Evolutionary conservation across 2,329 filamentous ascomycete species (phyloP), one percentile per base, ranked within the genome.

Genomic region (Stagonosporopsis vannaccii): DNA sequence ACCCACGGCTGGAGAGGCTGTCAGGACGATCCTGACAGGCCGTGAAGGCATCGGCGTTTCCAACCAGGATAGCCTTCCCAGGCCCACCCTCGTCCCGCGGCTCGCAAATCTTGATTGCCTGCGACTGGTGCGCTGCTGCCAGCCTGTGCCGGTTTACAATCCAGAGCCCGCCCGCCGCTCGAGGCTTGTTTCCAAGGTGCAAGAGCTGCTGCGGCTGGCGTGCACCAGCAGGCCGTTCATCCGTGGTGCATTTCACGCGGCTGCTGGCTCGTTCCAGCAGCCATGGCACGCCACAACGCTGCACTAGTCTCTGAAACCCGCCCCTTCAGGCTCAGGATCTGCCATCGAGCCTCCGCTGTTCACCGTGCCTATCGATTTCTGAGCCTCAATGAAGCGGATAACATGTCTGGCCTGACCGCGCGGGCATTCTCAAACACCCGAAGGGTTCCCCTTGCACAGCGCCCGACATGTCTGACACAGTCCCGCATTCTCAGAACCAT

Each of bases 11-110:
- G 28, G 36, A 42, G 36, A 39, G 47, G 37, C 42, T 56, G 53
- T 48, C 53, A 42, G 22, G n/a, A 28, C 26, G 20, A 40, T 40
- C 41, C 51, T 48, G 51, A 51, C 53, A 51, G 42, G 53, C 53
- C 43, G 36, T 51, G 43, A 51, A 51, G 19, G 43, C 53, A 43
- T 56, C 53, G 53, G 53, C 43, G 53, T 56, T 56, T 56, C 53
- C 47, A 51, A 43, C 39, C 36, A 47, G 53, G 53, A 48, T 51
- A 47, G 47, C 53, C 53, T 39, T 37, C 15, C 35, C 53, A 50
- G 35, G 20, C 36, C 42, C 43, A 20, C 36, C 25, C 53, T 47
- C 37, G 42, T 51, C 53, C 47, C 53, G 47, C 53, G 22, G 42
- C 47, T 37, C 42, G 47, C 53, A 46, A 51, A 56, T 56, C 53